These are phyloP conservation scores for Aspergillus haitiensis DNA, from an alignment of 495 filamentous ascomycete species.

Conservation along the genomic window DNA sequence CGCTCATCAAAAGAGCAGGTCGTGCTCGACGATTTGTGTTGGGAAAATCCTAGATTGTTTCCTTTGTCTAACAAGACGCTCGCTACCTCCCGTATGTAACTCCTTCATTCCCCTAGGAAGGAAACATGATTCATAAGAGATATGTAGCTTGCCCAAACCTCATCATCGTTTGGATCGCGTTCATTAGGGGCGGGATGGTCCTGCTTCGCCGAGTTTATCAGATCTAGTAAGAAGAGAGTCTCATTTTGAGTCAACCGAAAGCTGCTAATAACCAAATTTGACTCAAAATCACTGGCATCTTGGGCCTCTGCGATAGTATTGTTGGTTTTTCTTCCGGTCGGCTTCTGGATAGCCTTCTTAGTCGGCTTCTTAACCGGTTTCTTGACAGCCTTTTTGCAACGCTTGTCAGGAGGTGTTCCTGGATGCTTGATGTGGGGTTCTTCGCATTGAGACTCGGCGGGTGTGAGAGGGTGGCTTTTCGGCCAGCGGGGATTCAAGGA, in stretches of 20 bases:
- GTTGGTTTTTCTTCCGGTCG: neutral
- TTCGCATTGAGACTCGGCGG: neutral
- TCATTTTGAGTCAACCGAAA: neutral
- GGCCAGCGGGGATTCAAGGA: neutral
- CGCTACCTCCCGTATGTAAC: too few species aligned
- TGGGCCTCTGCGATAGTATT: neutral
- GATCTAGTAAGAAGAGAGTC: neutral
- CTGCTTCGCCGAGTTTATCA: neutral
- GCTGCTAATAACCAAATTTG: neutral
- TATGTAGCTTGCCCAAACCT: neutral
- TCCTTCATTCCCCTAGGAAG: neutral
- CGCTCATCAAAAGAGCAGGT: too few species aligned
- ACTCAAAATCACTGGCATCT: neutral
- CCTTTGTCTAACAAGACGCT: too few species aligned
- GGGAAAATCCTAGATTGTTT: too few species aligned
- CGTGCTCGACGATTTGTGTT: too few species aligned
- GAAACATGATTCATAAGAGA: neutral
- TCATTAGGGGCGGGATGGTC: neutral
- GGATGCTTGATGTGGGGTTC: neutral
- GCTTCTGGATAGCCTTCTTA: too few species aligned
- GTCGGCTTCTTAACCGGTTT: too few species aligned
- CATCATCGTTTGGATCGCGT: neutral
- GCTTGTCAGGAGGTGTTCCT: neutral
- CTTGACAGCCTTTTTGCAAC: too few species aligned
- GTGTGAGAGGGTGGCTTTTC: neutral